These are phyloP conservation scores for Tetracladium setigerum DNA, from an alignment of 495 filamentous ascomycete species.

Conservation along the genomic window DNA sequence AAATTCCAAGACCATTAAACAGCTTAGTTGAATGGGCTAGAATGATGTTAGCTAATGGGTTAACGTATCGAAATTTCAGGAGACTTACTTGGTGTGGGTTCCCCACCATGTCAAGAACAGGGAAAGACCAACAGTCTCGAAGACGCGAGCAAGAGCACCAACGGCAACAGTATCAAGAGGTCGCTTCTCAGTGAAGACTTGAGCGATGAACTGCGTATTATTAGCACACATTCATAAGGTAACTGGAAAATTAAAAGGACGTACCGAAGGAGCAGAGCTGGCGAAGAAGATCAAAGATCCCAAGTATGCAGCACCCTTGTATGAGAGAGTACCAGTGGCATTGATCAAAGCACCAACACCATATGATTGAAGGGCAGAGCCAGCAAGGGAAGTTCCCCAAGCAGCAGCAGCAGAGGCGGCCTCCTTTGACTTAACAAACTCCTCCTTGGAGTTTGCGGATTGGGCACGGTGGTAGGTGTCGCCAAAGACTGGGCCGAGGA, in stretches of 20 bases:
- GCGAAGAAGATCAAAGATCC: conserved; percentile 88
- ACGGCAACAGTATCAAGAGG: conserved; percentile 85
- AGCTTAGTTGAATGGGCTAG: conserved; percentile 55
- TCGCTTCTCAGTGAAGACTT: conserved; percentile 84
- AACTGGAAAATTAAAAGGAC: conserved; percentile 25
- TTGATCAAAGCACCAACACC: conserved; percentile 94
- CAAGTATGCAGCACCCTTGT: conserved; percentile 95
- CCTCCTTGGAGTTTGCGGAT: conserved; percentile 87
- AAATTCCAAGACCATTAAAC: not conserved
- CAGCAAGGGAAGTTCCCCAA: conserved; percentile 83
- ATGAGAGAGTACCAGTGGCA: conserved; percentile 84
- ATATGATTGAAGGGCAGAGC: conserved; percentile 86
- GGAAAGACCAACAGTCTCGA: conserved; percentile 89
- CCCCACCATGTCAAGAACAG: conserved; percentile 97
- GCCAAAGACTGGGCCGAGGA: conserved; percentile 86
- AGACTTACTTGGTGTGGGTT: conserved; percentile 60
- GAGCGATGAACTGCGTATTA: conserved; percentile 64
- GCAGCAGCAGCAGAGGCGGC: conserved; percentile 78
- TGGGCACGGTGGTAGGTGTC: conserved; percentile 93
- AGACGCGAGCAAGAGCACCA: conserved; percentile 67
- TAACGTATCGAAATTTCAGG: too few relatives aligned
- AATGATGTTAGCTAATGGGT: too few relatives aligned
- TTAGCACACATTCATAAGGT: not conserved
- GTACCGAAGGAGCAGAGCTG: conserved; percentile 77
- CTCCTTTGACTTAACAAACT: conserved; percentile 91